These are phyloP conservation scores for Ilex paraguariensis DNA, from an alignment of 305 asterid genomes.

Conservation along the genomic window DNA sequence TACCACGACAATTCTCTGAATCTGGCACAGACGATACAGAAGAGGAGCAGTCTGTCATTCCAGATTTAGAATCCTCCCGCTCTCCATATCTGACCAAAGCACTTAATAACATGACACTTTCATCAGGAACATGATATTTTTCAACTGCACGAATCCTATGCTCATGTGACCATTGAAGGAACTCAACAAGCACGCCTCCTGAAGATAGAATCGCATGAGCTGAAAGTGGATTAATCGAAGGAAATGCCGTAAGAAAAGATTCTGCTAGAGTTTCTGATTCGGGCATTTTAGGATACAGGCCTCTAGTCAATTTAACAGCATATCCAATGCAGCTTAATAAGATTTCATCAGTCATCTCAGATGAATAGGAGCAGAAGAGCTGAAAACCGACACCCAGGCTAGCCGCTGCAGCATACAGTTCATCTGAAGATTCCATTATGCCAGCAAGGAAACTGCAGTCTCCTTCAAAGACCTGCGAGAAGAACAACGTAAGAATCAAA, in stretches of 20 bases:
- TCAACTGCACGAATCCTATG: conserved; percentile 51
- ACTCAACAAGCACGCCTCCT: conserved; percentile 51
- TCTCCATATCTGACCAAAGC: conserved; percentile 71
- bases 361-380: conserved; percentile 74
- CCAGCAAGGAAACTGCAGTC: conserved; percentile 56
- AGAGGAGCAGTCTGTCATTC: conserved; percentile 89
- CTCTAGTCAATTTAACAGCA: conserved; percentile 44
- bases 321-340: conserved; percentile 69
- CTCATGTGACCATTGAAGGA: conserved; percentile 56
- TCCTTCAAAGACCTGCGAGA: conserved; percentile 88
- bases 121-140: conserved; percentile 62
- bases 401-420: conserved; percentile 94
- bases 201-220: conserved; percentile 93
- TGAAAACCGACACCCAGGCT: conserved; percentile 87
- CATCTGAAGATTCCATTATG: conserved; percentile 93
- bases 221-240: conserved; percentile 91
- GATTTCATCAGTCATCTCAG: conserved; percentile 81
- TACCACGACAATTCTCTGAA: conserved; percentile 44
- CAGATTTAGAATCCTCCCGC: conserved; percentile 89
- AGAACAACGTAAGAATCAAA: conserved; percentile 22
- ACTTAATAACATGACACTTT: conserved; percentile 62
- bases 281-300: conserved; percentile 61
- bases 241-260: conserved; percentile 83
- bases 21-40: conserved; percentile 68
- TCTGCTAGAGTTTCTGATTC: conserved; percentile 90